Evolutionary conservation across 225 moss, liverwort and hornwort species (phyloP), one percentile per base, ranked within the genome.

Genomic region (Pseudisothecium myosuroides): DNA sequence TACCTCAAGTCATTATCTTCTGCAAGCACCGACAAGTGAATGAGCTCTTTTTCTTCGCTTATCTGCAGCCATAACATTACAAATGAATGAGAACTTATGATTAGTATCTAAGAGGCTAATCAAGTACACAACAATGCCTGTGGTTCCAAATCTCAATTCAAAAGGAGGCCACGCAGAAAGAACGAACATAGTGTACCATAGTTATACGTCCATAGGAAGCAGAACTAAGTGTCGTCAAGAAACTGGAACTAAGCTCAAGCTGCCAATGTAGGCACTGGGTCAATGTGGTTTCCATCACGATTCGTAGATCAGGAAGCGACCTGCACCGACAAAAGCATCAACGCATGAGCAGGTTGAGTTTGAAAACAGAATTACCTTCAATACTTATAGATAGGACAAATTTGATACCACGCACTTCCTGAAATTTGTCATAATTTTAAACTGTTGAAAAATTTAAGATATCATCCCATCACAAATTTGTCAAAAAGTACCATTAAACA

Each of bases 251-350:
- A 60, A 88, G 93, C 90, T 98, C 97, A 87, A 96, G 83, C 90
- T 97, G 95, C 97, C 97, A 96, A 81, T 90, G 91, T 71, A 97
- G 72, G 85, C 96, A 92, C 88, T 90, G 90, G 63, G 90, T 94
- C 88, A 98, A 94, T 68, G 98, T 95, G 75, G 95, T 92, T 91
- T 94, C 92, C 90, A 92, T 88, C 63, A 98, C 86, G n/a, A 93
- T 91, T 87, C 91, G 94, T 87, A 98, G 88, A 89, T 98, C 98
- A 90, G 98, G 98, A 85, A 98, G 90, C 69, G 98, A 97, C 89
- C 98, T 98, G 94, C 77, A 83, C 66, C 89, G 21, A 90, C 66
- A 83, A 83, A 74, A 79, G 20, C 58, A 85, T 43, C 36, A 62
- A 86, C 17, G 43, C 29, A 82, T 77, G 16, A 87, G 64, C 27